Evolutionary conservation across 2,329 filamentous ascomycete genomes (phyloP).

Genomic region (Metarhizium rileyi): DNA sequence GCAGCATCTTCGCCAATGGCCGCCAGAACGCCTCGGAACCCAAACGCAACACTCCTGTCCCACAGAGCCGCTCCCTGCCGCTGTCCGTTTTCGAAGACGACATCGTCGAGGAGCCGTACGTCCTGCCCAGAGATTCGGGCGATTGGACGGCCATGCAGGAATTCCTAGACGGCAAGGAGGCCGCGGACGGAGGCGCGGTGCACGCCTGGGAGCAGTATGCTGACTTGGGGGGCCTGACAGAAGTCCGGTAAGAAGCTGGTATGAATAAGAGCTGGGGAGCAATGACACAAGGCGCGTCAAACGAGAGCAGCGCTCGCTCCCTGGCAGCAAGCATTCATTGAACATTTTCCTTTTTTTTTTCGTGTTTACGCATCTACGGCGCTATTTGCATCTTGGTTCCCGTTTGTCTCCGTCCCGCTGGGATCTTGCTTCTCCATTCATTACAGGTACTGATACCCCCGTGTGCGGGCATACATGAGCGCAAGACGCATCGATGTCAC

Average conservation of each 20-base stretch:
- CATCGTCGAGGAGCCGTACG: conserved; percentile 17
- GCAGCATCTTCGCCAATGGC: conserved; percentile 9
- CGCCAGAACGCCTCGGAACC: conserved; percentile 17
- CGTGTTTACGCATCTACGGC: conserved; percentile 8
- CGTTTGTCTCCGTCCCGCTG: conserved; percentile 3
- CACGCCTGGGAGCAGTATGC: conserved; percentile 37
- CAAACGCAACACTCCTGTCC: conserved; percentile 13
- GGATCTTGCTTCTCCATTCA: not conserved
- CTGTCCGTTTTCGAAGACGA: conserved; percentile 12
- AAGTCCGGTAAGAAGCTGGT: conserved; percentile 23
- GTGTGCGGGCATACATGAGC: not conserved
- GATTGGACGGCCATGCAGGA: conserved; percentile 29
- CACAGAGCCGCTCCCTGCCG: conserved; percentile 9
- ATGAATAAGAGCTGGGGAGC: not conserved
- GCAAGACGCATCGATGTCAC: not conserved
- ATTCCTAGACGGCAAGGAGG: conserved; percentile 20
- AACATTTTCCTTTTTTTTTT: conserved; percentile 5
- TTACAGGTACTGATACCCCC: conserved; percentile 2
- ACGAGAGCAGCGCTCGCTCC: no score
- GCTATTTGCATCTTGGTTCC: not conserved
- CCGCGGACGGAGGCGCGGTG: conserved; percentile 9
- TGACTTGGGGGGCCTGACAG: conserved; percentile 35
- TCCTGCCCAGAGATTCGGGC: conserved; percentile 18
- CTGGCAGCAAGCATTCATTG: not conserved
- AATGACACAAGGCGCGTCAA: no score